Conservation (phyloP, 2,329 filamentous ascomycete genomes). For the Diplocarpon rosae region DNA sequence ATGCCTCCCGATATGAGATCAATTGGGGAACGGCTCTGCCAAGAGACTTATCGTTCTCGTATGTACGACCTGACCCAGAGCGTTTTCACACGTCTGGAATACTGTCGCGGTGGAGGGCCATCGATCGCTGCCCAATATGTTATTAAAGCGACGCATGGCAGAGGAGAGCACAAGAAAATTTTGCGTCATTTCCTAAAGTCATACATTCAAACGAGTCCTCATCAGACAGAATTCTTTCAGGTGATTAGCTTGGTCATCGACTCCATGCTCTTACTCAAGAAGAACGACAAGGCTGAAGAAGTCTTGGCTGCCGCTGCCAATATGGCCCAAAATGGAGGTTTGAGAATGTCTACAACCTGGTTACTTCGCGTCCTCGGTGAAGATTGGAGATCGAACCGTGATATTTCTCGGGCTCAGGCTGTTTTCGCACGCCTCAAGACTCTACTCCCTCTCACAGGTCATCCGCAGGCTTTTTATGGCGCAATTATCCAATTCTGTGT, state of each 20-base stretch:
- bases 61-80: constrained; percentile 16
- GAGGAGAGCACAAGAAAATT: constrained; percentile 13
- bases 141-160: constrained; percentile 16
- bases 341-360: constrained; percentile 17
- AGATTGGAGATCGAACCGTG: constrained; percentile 20
- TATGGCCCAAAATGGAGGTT: constrained; percentile 15
- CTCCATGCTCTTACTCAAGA: constrained; percentile 12
- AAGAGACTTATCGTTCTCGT: constrained; percentile 10
- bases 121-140: constrained; percentile 8
- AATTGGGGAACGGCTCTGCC: constrained; percentile 18
- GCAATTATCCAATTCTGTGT: constrained; percentile 26
- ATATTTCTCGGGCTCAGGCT: constrained; percentile 17
- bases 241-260: constrained; percentile 15
- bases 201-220: constrained; percentile 14
- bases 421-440: constrained; percentile 21
- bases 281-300: constrained; percentile 17
- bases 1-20: constrained; percentile 7
- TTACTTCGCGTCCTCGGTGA: constrained; percentile 20
- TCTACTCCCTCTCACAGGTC: constrained; percentile 6
- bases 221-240: constrained; percentile 13
- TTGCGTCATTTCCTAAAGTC: constrained; percentile 13
- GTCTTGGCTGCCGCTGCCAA: constrained; percentile 13
- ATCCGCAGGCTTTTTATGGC: constrained; percentile 21
- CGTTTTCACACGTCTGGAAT: constrained; percentile 17
- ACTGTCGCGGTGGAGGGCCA: constrained; percentile 5